Conservation (phyloP, 345 rosid genomes). For the Citrus maxima region DNA sequence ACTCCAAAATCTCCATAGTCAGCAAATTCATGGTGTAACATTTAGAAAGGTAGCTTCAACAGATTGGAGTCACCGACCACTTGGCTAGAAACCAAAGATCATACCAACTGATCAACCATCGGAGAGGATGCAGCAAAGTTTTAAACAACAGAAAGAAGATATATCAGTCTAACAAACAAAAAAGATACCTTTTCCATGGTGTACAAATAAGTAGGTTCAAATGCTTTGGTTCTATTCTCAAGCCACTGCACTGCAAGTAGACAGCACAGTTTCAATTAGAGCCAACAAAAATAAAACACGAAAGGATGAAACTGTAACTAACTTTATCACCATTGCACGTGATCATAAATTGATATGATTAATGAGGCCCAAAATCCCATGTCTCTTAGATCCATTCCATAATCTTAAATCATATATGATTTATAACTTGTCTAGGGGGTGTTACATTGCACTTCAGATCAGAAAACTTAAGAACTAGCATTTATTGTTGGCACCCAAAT, state of each 20-base stretch:
- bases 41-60: neutral
- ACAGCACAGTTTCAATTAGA: constrained; percentile 10
- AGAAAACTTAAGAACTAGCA: neutral
- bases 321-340: neutral
- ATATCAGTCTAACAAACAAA: neutral
- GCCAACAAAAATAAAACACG: neutral
- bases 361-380: too few species aligned
- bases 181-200: constrained; percentile 83
- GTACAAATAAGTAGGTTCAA: constrained; percentile 89
- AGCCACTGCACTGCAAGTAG: constrained; percentile 73
- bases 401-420: too few species aligned
- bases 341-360: too few species aligned
- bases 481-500: neutral
- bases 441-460: neutral
- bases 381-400: too few species aligned
- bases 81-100: neutral
- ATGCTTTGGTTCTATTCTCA: constrained; percentile 71
- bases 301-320: neutral
- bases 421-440: too few species aligned
- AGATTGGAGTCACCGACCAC: neutral
- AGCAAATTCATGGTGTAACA: neutral
- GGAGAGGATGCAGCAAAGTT: neutral
- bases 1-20: neutral
- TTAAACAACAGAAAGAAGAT: neutral
- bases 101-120: neutral